A percentile compares a stretch with the other conserved stretches of the same genome.
Conservation (phyloP, 306 rosid genomes). For the Ammopiptanthus mongolicus region DNA sequence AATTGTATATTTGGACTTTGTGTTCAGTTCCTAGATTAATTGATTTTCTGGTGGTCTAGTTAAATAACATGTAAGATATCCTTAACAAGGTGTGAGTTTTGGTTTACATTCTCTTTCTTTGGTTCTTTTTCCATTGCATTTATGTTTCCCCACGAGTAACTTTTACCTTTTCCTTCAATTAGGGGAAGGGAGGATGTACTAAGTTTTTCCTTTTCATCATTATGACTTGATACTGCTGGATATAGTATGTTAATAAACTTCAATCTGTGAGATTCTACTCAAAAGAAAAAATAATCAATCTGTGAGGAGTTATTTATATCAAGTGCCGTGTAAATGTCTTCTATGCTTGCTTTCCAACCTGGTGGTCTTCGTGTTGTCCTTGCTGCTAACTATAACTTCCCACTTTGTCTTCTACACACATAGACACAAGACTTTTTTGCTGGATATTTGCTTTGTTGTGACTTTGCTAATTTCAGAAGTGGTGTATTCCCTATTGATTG, state of each 20-base stretch:
- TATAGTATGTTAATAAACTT: constrained; percentile 12
- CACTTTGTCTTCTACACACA: neutral
- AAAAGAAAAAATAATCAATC: neutral
- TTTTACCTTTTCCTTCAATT: neutral
- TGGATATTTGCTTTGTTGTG: constrained; percentile 7
- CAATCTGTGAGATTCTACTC: neutral
- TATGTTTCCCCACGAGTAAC: neutral
- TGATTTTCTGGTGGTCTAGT: constrained; percentile 10
- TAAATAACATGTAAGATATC: neutral
- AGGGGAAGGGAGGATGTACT: neutral
- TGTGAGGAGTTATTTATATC: neutral
- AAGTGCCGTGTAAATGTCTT: neutral
- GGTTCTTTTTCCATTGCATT: neutral
- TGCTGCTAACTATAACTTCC: neutral
- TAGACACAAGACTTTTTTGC: neutral
- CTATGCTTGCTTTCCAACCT: constrained; percentile 4
- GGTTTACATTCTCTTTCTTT: neutral
- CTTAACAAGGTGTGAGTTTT: neutral
- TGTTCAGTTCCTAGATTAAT: neutral
- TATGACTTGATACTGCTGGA: neutral
- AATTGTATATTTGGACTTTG: neutral
- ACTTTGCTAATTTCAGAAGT: neutral
- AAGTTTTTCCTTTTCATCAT: constrained; percentile 10
- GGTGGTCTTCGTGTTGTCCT: neutral
- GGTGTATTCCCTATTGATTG: neutral